Percentiles rank a stretch among this genome's conserved stretches.
Conservation (phyloP, 257 asterid species). For the Petrea volubilis region DNA sequence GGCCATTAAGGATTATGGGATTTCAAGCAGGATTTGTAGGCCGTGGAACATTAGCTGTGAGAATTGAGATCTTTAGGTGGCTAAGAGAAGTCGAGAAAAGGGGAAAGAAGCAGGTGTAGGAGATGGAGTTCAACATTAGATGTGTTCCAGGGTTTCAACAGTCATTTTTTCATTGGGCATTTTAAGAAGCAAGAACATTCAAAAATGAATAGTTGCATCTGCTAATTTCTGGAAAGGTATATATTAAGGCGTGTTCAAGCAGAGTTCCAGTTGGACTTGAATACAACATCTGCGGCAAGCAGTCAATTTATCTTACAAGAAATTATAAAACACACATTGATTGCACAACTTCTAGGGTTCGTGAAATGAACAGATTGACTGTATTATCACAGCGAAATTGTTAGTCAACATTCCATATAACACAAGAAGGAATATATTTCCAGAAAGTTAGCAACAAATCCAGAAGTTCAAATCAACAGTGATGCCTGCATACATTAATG, state of each 20-base stretch:
- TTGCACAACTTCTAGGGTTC: not conserved
- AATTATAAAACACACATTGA: not conserved
- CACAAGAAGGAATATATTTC: too few relatives aligned
- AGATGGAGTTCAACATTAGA: slow-evolving; percentile 35
- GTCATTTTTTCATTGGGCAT: not conserved
- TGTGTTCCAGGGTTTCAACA: not conserved
- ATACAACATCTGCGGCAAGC: not conserved
- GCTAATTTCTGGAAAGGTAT: too few relatives aligned
- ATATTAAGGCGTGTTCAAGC: not conserved
- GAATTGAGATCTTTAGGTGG: slow-evolving; percentile 12
- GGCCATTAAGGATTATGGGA: slow-evolving; percentile 38
- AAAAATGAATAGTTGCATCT: not conserved
- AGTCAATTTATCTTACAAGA: not conserved
- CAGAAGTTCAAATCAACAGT: not conserved
- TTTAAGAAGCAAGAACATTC: not conserved
- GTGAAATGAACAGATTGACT: not conserved
- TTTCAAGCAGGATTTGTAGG: slow-evolving; percentile 29
- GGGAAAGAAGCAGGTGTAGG: slow-evolving; percentile 53
- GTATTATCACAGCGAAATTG: not conserved
- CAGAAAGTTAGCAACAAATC: not conserved
- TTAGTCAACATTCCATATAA: not conserved
- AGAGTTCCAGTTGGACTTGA: not conserved
- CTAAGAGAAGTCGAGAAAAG: slow-evolving; percentile 32
- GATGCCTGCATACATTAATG: not conserved
- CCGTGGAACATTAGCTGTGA: slow-evolving; percentile 15